Conservation (phyloP, 768 basidiomycete species). For the Lentinus tigrinus region DNA sequence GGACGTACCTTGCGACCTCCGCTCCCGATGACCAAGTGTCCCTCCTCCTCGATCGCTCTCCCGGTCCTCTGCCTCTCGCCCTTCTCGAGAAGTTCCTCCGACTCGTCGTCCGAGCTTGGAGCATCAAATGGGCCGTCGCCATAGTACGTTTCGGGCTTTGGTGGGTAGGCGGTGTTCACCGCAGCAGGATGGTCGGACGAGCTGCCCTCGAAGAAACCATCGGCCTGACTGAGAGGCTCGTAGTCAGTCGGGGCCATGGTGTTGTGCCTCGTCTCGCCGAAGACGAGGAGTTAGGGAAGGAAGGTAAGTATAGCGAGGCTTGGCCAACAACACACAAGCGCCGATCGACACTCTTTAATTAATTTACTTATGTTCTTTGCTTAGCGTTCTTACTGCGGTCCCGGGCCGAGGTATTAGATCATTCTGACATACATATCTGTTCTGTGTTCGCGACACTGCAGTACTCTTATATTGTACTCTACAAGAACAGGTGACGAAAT, state of each 20-base stretch:
- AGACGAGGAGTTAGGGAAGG: too few relatives aligned
- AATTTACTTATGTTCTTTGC: too few relatives aligned
- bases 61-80: conserved; percentile 29
- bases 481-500: too few relatives aligned
- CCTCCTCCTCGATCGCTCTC: conserved; percentile 45
- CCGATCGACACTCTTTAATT: too few relatives aligned
- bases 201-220: conserved; percentile 3
- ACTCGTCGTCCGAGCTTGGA: conserved; percentile 78
- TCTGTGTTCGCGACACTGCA: too few relatives aligned
- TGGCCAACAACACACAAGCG: too few relatives aligned
- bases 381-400: too few relatives aligned
- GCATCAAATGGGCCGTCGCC: conserved; percentile 76
- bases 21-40: conserved; percentile 35
- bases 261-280: conserved; percentile 2
- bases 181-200: conserved; percentile 4
- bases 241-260: neutral
- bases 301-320: too few relatives aligned
- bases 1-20: conserved; percentile 31
- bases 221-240: conserved; percentile 7
- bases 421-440: too few relatives aligned
- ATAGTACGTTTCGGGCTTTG: conserved; percentile 50
- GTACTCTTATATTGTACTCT: too few relatives aligned
- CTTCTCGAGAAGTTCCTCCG: conserved; percentile 53
- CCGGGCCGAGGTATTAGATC: too few relatives aligned
- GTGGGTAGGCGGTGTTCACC: neutral